These are phyloP conservation scores for Lachancea cidri DNA, from an alignment of 805 yeast species.

Conservation along the genomic window DNA sequence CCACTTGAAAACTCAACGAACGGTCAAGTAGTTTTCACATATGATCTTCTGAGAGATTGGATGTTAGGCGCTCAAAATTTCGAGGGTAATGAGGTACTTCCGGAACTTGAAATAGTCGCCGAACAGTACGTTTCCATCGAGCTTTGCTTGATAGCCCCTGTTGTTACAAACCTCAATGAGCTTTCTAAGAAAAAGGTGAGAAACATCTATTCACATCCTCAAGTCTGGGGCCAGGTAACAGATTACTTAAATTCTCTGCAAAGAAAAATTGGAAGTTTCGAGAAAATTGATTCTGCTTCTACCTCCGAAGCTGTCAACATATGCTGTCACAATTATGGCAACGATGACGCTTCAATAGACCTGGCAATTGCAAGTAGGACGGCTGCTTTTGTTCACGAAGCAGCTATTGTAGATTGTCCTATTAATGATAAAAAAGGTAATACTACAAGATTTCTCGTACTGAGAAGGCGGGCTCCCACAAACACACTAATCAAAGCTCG, in stretches of 20 bases:
- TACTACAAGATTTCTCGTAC: constrained; percentile 78
- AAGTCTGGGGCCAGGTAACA: constrained; percentile 92
- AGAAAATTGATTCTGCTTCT: constrained; percentile 62
- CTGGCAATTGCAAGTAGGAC: constrained; percentile 72
- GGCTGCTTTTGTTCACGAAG: constrained; percentile 56
- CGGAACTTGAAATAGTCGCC: constrained; percentile 52
- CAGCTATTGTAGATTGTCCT: constrained; percentile 48
- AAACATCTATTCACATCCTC: constrained; percentile 86
- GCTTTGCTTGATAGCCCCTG: constrained; percentile 57
- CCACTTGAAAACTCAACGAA: constrained; percentile 95
- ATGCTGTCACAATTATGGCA: constrained; percentile 37
- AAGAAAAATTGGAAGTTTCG: constrained; percentile 34
- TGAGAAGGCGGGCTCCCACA: constrained; percentile 39
- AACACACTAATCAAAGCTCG: constrained; percentile 14
- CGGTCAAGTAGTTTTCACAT: constrained; percentile 85
- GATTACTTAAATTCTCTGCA: constrained; percentile 44
- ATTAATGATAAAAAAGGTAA: constrained; percentile 73
- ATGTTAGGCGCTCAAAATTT: constrained; percentile 15
- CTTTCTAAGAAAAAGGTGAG: constrained; percentile 38
- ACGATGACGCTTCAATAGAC: constrained; percentile 28
- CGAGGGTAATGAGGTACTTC: constrained; percentile 19
- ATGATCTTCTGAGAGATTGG: constrained; percentile 74
- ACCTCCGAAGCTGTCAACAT: constrained; percentile 82
- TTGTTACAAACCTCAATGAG: constrained; percentile 37
- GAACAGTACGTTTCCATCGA: constrained; percentile 81